These are phyloP conservation scores for Tetraselmis chui DNA, from an alignment of 139 green algal species.

Conservation along the genomic window DNA sequence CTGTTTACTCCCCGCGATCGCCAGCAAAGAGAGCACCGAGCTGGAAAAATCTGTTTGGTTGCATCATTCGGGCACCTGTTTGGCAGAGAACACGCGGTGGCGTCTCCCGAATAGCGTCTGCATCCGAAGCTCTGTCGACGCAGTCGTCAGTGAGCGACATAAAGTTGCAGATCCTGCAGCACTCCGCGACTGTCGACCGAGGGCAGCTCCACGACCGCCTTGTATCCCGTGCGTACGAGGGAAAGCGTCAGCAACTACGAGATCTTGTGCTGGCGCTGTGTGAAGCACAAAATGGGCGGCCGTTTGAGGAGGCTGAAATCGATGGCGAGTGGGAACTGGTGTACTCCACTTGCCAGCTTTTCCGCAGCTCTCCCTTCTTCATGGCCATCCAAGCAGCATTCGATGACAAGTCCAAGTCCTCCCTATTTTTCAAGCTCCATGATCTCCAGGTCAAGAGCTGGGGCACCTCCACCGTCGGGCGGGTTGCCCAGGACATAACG, in stretches of 20 bases:
- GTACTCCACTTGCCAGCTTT: constrained; percentile 19
- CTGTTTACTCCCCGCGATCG: no score
- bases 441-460: constrained; percentile 25
- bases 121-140: not conserved
- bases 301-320: not conserved
- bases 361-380: constrained; percentile 26
- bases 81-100: no score
- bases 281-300: not conserved
- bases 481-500: constrained; percentile 10
- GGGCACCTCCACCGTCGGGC: constrained; percentile 22
- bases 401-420: not conserved
- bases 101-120: no score
- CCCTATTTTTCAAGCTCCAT: constrained; percentile 28
- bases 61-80: no score
- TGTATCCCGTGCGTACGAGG: not conserved
- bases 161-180: constrained; percentile 1
- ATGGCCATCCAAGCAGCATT: constrained; percentile 26
- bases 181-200: not conserved
- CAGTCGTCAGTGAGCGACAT: not conserved
- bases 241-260: not conserved
- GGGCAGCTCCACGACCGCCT: constrained; percentile 2
- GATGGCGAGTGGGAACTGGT: constrained; percentile 25
- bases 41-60: no score
- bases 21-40: no score
- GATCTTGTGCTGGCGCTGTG: not conserved